Evolutionary conservation across 768 basidiomycete genomes (phyloP).

Genomic region (Mycena sanguinolenta): DNA sequence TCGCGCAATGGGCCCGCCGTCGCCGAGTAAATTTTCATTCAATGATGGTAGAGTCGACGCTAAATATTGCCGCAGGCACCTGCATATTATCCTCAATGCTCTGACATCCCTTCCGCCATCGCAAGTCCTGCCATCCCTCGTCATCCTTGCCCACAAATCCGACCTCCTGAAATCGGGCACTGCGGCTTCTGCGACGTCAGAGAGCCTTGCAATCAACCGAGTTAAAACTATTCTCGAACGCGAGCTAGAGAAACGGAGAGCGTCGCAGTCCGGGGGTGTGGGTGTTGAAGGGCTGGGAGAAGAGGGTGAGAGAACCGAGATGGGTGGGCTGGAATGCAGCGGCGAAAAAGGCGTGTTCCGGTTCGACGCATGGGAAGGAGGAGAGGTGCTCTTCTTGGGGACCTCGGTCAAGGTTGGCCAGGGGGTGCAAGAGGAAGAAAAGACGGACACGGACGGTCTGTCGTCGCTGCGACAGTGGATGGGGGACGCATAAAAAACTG

Average conservation of each 20-base stretch:
- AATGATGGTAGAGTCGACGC: slow-evolving; percentile 15
- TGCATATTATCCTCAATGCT: slow-evolving; percentile 79
- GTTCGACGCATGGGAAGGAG: slow-evolving; percentile 89
- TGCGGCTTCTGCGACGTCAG: slow-evolving; percentile 52
- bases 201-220: slow-evolving; percentile 71
- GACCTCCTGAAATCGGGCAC: slow-evolving; percentile 72
- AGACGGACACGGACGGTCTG: slow-evolving; percentile 55
- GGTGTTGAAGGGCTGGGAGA: slow-evolving; percentile 81
- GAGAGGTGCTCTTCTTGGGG: slow-evolving; percentile 77
- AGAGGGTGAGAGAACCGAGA: slow-evolving; percentile 72
- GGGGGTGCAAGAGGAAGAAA: slow-evolving; percentile 50
- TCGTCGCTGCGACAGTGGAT: slow-evolving; percentile 63
- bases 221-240: slow-evolving; percentile 86
- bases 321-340: slow-evolving; percentile 82
- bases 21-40: slow-evolving; percentile 75
- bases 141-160: slow-evolving; percentile 82
- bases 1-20: slow-evolving; percentile 81
- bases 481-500: slow-evolving; percentile 38
- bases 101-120: slow-evolving; percentile 82
- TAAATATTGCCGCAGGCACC: slow-evolving; percentile 62
- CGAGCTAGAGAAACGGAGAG: slow-evolving; percentile 84
- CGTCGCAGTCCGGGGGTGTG: slow-evolving; percentile 73
- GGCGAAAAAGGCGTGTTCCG: slow-evolving; percentile 70
- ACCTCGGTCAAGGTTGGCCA: slow-evolving; percentile 58
- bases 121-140: slow-evolving; percentile 67